phyloP scores from a whole-genome alignment of 2,329 filamentous ascomycete genomes.

The Alternaria postmessia region DNA sequence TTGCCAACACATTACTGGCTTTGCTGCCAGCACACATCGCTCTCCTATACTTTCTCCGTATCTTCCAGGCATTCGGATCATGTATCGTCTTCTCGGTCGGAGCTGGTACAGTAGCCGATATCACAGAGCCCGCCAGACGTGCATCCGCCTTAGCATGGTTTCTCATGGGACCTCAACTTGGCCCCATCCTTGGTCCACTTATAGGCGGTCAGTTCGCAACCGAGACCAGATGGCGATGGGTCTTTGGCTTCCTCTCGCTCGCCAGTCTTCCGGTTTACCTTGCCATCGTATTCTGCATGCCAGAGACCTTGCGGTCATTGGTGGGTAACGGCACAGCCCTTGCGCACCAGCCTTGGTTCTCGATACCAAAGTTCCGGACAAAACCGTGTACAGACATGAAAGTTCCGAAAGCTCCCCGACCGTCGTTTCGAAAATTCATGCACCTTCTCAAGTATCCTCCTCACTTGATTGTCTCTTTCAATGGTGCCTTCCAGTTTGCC shows the following conservation, averaged over 20 bases:
- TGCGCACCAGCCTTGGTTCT: conserved; percentile 36
- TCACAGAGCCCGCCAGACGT: conserved; percentile 51
- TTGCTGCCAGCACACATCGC: conserved; percentile 51
- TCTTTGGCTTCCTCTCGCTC: conserved; percentile 52
- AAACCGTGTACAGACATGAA: conserved; percentile 20
- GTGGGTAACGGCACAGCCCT: conserved; percentile 53
- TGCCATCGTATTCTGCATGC: conserved; percentile 52
- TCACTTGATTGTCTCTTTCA: conserved; percentile 41
- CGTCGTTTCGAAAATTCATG: conserved; percentile 34
- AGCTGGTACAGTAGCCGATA: conserved; percentile 56
- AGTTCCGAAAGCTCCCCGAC: conserved; percentile 32
- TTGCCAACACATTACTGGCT: conserved; percentile 53
- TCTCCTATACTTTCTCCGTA: conserved; percentile 51
- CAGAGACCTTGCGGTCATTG: conserved; percentile 56
- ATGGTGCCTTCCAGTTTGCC: conserved; percentile 39
- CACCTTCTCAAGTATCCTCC: conserved; percentile 38
- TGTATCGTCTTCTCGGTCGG: conserved; percentile 56
- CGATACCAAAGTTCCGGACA: conserved; percentile 36
- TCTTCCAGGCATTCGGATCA: conserved; percentile 55
- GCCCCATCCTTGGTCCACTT: conserved; percentile 56
- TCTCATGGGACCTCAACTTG: conserved; percentile 55
- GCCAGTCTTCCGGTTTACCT: conserved; percentile 37
- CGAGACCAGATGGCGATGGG: conserved; percentile 53
- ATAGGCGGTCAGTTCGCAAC: conserved; percentile 54
- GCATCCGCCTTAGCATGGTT: conserved; percentile 55